A percentile compares a stretch with the other conserved stretches of the same genome.
Conservation (phyloP, 495 filamentous ascomycete species). For the Chaetomium tenue region DNA sequence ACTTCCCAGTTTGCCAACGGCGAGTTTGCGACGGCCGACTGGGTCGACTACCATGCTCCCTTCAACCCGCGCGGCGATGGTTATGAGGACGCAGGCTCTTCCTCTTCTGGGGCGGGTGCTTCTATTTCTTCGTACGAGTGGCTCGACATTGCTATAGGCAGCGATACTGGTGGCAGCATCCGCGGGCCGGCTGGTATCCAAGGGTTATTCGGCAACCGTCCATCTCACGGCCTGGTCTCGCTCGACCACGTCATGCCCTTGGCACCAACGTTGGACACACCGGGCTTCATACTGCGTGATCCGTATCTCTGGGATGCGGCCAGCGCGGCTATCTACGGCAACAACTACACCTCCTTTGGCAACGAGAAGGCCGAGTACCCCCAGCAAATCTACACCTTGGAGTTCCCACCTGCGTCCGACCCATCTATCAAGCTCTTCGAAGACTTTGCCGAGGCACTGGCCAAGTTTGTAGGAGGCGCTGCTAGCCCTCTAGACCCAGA, state of each 20-base stretch:
- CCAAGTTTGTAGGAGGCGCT: slow-evolving; percentile 41
- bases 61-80: slow-evolving; percentile 61
- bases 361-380: slow-evolving; percentile 40
- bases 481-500: slow-evolving; percentile 39
- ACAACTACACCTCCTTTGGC: slow-evolving; percentile 43
- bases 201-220: slow-evolving; percentile 43
- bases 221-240: slow-evolving; percentile 36
- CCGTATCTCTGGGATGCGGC: slow-evolving; percentile 48
- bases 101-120: slow-evolving; percentile 49
- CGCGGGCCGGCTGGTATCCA: slow-evolving; percentile 38
- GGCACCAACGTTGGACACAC: slow-evolving; percentile 46
- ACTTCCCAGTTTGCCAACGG: slow-evolving; percentile 60
- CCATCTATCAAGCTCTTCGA: slow-evolving; percentile 38
- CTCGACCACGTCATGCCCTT: slow-evolving; percentile 49
- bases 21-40: slow-evolving; percentile 53
- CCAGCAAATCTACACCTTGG: slow-evolving; percentile 43
- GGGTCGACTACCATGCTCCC: slow-evolving; percentile 52
- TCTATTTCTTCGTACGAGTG: slow-evolving; percentile 53
- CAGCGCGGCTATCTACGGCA: slow-evolving; percentile 46
- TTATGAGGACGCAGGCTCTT: slow-evolving; percentile 50
- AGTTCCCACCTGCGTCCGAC: slow-evolving; percentile 34
- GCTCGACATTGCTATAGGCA: slow-evolving; percentile 55
- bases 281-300: slow-evolving; percentile 51
- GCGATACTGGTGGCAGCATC: slow-evolving; percentile 44
- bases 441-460: slow-evolving; percentile 43